These are phyloP conservation scores for Fraxinus dipetala DNA, from an alignment of 305 asterid genomes.

Conservation along the genomic window DNA sequence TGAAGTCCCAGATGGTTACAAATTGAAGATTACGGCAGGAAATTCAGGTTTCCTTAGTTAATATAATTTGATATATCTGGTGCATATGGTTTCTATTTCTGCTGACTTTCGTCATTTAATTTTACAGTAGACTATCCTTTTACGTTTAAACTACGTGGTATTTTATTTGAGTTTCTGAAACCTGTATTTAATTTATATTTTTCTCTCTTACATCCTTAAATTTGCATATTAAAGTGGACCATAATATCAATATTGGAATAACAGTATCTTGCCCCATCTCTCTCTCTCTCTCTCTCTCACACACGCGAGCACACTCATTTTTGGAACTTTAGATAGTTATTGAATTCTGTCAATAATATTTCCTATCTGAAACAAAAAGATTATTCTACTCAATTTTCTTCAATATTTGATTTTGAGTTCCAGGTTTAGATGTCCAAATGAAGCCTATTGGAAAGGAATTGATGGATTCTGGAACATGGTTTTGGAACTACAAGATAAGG, in stretches of 20 bases:
- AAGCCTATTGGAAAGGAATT: slow-evolving; percentile 54
- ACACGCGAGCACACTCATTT: background rate
- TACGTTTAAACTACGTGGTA: background rate
- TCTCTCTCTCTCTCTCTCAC: background rate
- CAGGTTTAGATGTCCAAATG: slow-evolving; percentile 66
- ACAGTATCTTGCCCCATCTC: background rate
- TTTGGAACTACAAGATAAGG: slow-evolving; percentile 64
- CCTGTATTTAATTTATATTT: background rate
- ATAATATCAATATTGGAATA: background rate
- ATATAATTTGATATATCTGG: slow-evolving; percentile 15
- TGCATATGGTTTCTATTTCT: slow-evolving; percentile 2
- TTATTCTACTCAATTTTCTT: background rate
- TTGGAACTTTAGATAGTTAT: background rate
- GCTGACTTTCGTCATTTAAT: background rate
- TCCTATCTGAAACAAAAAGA: background rate
- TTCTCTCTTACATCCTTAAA: background rate
- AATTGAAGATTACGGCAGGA: slow-evolving; percentile 66
- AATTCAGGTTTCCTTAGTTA: slow-evolving; percentile 53
- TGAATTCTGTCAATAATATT: background rate
- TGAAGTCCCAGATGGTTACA: slow-evolving; percentile 94
- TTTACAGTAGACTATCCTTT: background rate
- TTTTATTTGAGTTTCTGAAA: background rate
- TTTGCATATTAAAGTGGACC: background rate
- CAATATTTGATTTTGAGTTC: slow-evolving; percentile 28
- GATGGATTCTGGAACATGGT: slow-evolving; percentile 92